Evolutionary conservation across 2,329 filamentous ascomycete species (phyloP).

Genomic region (Cladosporium colombiae): DNA sequence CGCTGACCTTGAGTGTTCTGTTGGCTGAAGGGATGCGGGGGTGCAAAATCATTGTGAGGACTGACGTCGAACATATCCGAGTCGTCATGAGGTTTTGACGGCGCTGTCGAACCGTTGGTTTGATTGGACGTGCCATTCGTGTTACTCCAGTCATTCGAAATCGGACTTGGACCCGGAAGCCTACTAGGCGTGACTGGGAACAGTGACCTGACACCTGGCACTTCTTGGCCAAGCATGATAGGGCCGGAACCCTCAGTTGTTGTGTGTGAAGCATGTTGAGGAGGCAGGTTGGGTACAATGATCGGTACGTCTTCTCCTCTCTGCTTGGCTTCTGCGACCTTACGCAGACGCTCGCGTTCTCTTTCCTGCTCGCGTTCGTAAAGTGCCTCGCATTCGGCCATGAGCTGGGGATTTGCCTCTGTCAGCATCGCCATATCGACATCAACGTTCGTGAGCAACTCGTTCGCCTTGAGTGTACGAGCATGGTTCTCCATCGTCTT

Average conservation of each 20-base stretch:
- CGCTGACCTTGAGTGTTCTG: conserved; percentile 56
- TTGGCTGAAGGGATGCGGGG: conserved; percentile 27
- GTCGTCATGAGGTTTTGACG: conserved; percentile 43
- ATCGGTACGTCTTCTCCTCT: conserved; percentile 55
- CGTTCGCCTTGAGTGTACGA: conserved; percentile 81
- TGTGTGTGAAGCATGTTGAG: conserved; percentile 43
- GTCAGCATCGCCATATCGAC: conserved; percentile 84
- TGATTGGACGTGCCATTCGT: conserved; percentile 39
- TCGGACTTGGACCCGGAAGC: conserved; percentile 58
- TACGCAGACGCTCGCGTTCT: conserved; percentile 47
- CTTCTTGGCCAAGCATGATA: conserved; percentile 61
- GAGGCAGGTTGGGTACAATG: conserved; percentile 43
- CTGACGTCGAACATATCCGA: conserved; percentile 48
- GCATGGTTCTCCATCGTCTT: conserved; percentile 80
- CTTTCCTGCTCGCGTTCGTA: conserved; percentile 72
- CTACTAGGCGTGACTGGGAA: conserved; percentile 52
- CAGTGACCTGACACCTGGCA: conserved; percentile 53
- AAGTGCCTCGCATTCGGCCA: conserved; percentile 76
- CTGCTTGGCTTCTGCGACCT: conserved; percentile 63
- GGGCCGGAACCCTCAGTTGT: conserved; percentile 49
- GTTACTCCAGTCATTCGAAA: conserved; percentile 60
- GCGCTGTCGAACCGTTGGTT: conserved; percentile 46
- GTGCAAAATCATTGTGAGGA: conserved; percentile 24
- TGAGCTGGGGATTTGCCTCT: conserved; percentile 60
- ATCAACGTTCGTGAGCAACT: conserved; percentile 89